Base-by-base conservation (phyloP, 1,284 basidiomycete genomes). In the Cystobasidium pallidum region DNA sequence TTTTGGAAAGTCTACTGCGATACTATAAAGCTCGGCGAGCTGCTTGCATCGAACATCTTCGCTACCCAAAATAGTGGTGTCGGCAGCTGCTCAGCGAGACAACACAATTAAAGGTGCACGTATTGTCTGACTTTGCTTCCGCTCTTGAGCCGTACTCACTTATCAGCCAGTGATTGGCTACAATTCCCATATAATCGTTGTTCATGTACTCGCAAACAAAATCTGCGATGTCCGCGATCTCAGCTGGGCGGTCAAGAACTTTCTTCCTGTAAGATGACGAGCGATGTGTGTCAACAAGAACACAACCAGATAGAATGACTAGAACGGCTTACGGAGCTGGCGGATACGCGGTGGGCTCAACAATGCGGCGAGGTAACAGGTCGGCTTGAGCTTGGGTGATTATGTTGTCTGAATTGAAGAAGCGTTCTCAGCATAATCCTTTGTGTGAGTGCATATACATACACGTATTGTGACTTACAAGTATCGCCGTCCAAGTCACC, bases 1-100 rank as follows among this genome's bases (percentile, higher is more conserved):
- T 36, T 61, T 43, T 24, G 63, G 63, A 43, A 66, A 66, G 30
- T 66, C 63, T n/a, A 66, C 63, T 26, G 63, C 63, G 15, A 52
- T 39, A n/a, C 49, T 52, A 26, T 66, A 55, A 10, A 66, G 63
- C 36, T 66, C 43, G 32, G 63, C 63, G 4, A 66, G 63, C 11
- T 66, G 34, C n/a, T 26, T 43, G 26, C 58, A 61, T 19, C 58
- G 34, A 61, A 28, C 8, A 19, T 61, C 58, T 32, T 61, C 39
- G 26, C 39, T 43, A 24, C 58, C 58, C 39, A 61, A 21, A n/a
- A 61, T 28, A 11, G 58, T 39, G 17, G 58, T 61, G 24, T 61
- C 58, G 24, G 58, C 36, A 13, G 43, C 43, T 43, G 26, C n/a
- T 10, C 13, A 24, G 15, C 1, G 26, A 55, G 15, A 28, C 7